Percentiles rank a stretch among this genome's conserved stretches.
phyloP scores from a whole-genome alignment of 495 filamentous ascomycete species.

The Wilcoxina mikolae region DNA sequence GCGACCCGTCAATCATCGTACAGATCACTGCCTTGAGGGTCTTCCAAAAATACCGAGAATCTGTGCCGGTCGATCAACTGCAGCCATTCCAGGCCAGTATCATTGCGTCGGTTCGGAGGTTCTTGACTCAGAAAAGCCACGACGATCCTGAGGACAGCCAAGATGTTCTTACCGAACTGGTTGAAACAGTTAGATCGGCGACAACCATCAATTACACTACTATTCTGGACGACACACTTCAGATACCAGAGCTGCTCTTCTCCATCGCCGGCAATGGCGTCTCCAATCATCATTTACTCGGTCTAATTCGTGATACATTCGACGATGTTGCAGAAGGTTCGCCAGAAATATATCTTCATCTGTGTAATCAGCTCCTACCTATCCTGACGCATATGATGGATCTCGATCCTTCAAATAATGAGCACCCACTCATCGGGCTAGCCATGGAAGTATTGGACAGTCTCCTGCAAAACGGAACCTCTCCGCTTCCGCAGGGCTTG shows the following conservation, averaged over 20 bases:
- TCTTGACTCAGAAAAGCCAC: slow-evolving; percentile 55
- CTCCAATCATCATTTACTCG: slow-evolving; percentile 66
- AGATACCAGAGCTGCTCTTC: slow-evolving; percentile 73
- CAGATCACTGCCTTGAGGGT: slow-evolving; percentile 83
- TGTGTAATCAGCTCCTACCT: slow-evolving; percentile 77
- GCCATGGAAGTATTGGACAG: slow-evolving; percentile 69
- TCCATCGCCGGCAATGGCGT: slow-evolving; percentile 75
- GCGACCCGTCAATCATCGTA: slow-evolving; percentile 69
- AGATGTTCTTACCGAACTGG: slow-evolving; percentile 76
- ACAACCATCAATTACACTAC: slow-evolving; percentile 62
- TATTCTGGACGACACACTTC: slow-evolving; percentile 48
- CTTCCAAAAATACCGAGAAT: slow-evolving; percentile 49
- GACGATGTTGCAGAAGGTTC: slow-evolving; percentile 66
- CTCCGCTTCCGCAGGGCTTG: slow-evolving; percentile 75
- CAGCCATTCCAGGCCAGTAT: slow-evolving; percentile 55
- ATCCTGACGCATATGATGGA: slow-evolving; percentile 79
- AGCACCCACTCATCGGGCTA: slow-evolving; percentile 57
- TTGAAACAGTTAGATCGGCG: slow-evolving; percentile 71
- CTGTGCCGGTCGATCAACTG: slow-evolving; percentile 33
- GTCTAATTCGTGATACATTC: slow-evolving; percentile 72
- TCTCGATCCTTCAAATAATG: slow-evolving; percentile 65
- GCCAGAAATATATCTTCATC: slow-evolving; percentile 54
- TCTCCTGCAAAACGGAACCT: slow-evolving; percentile 64
- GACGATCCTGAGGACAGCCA: slow-evolving; percentile 71
- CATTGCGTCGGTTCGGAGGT: slow-evolving; percentile 59